Base-by-base conservation (phyloP, 1,284 basidiomycete genomes). In the Veloporphyrellus conicus region DNA sequence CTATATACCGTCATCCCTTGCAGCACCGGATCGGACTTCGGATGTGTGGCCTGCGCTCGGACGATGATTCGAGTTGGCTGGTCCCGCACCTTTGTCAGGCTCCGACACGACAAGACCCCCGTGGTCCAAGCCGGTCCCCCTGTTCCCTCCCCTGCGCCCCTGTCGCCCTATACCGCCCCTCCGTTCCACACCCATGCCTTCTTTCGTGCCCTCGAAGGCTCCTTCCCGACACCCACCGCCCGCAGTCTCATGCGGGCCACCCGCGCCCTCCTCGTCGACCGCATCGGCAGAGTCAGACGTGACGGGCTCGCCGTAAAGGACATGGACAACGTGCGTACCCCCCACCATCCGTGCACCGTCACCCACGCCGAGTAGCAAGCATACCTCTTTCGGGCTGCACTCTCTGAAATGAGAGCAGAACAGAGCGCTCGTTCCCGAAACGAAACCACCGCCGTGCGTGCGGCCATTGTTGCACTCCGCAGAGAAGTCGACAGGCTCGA, bases 351-450 rank as follows among this genome's bases (percentile, higher is more conserved):
- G 33, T 35, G 0, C 29, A 2, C 18, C 34, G 15, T 43, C 31
- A 38, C 52, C 47, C 28, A 49, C 20, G 2, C 31, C 35, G 28
- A 14, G 23, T 56, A 95, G 92, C 88, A 95, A 82, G 92, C 93
- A 11, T 99, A 99, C 67, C 76, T 98, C 22, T 98, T 97, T 69
- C 83, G 86, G 45, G 95, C 96, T 10, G 96, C 95, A 0, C 68
- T 99, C 22, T 89, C 90, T 0, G 93, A 99, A 67, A 74, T 97
- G 35, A 81, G 93, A 15, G 88, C 91, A 5, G 95, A 97, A 61
- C 79, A 92, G 34, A 84, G 86, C 9, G 81, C 93, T 54, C 81
- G 82, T 47, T 86, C 89, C 3, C 81, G 90, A 47, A 95, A 92
- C 60, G 94, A 96, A 61, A 86, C 82, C 15, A 81, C 92, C 15